phyloP scores from a whole-genome alignment of 1,139 yeast species.

The Saccharomyces hybrid region DNA sequence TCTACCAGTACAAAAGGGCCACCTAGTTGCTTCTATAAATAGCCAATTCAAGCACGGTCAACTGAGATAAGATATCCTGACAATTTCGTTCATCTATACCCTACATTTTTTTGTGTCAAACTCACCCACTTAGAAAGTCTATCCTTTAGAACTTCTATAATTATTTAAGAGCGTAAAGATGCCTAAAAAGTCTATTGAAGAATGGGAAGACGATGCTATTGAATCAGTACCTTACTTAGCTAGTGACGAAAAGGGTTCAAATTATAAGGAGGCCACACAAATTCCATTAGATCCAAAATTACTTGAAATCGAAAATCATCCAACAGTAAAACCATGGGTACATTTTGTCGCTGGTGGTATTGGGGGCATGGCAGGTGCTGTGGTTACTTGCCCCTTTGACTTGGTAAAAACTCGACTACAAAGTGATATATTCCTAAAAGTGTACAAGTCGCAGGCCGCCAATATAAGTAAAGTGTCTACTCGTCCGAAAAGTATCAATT shows the following conservation, averaged over 20 bases:
- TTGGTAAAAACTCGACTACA: slow-evolving; percentile 94
- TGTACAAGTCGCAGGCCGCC: slow-evolving; percentile 23
- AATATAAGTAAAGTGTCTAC: slow-evolving; percentile 4
- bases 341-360: slow-evolving; percentile 98
- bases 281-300: slow-evolving; percentile 8
- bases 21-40: neutral
- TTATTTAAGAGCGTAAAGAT: slow-evolving; percentile 7
- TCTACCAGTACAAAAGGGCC: neutral
- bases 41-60: neutral
- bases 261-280: slow-evolving; percentile 24
- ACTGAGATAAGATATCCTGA: neutral
- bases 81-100: neutral
- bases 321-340: slow-evolving; percentile 70
- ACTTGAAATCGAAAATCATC: slow-evolving; percentile 12
- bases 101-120: neutral
- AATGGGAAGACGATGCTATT: slow-evolving; percentile 45
- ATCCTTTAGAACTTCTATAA: neutral
- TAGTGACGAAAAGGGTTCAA: slow-evolving; percentile 52
- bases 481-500: slow-evolving; percentile 18
- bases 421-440: slow-evolving; percentile 52
- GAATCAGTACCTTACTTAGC: slow-evolving; percentile 57
- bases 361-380: slow-evolving; percentile 97
- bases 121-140: neutral
- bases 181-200: slow-evolving; percentile 27
- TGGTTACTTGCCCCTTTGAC: slow-evolving; percentile 89